These are phyloP conservation scores for Diplodia sapinea DNA, from an alignment of 2,329 filamentous ascomycete genomes.

Conservation along the genomic window DNA sequence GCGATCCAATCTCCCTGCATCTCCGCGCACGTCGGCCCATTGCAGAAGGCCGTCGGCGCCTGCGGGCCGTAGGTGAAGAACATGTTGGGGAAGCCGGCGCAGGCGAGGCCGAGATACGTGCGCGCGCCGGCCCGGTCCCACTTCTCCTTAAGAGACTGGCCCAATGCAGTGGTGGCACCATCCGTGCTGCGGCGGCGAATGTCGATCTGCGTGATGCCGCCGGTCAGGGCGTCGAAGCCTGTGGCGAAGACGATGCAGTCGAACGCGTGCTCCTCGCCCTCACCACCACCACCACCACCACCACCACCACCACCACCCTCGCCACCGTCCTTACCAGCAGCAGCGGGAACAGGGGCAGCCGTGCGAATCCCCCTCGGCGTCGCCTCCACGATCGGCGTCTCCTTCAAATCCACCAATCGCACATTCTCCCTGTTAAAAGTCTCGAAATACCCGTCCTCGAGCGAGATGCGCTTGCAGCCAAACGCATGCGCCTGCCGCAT, in stretches of 20 bases:
- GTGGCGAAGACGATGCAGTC: conserved; percentile 59
- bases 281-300: too few species aligned
- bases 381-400: conserved; percentile 52
- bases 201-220: conserved; percentile 46
- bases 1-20: conserved; percentile 64
- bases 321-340: too few species aligned
- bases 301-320: too few species aligned
- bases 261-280: conserved; percentile 55
- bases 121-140: conserved; percentile 26
- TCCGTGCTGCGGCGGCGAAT: conserved; percentile 41
- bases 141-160: conserved; percentile 30
- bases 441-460: conserved; percentile 44
- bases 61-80: conserved; percentile 57
- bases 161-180: too few species aligned
- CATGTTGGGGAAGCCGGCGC: conserved; percentile 53
- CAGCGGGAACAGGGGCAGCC: too few species aligned
- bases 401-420: conserved; percentile 50
- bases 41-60: conserved; percentile 62
- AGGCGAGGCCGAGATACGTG: conserved; percentile 50
- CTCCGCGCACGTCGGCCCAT: conserved; percentile 62
- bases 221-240: conserved; percentile 51
- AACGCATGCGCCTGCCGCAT: conserved; percentile 36
- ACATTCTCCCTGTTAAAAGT: conserved; percentile 53
- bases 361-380: conserved; percentile 57
- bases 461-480: conserved; percentile 35